A percentile compares a stretch with the other conserved stretches of the same genome.
phyloP scores from a whole-genome alignment of 805 yeast species.

The Saturnispora hagleri region DNA sequence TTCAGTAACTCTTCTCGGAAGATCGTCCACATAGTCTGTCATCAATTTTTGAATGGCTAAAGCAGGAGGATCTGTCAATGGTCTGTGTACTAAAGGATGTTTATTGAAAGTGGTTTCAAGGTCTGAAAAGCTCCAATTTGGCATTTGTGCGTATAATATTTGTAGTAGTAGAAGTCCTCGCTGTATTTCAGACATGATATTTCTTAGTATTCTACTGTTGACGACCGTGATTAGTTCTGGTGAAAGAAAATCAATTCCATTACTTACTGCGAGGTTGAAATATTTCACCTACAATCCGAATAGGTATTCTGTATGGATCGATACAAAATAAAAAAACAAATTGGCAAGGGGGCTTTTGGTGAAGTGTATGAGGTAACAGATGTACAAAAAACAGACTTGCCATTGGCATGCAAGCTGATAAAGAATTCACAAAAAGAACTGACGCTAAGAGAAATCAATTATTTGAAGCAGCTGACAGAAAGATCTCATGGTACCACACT shows the following conservation, averaged over 20 bases:
- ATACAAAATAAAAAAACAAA: constrained; percentile 14
- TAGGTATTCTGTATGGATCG: background rate
- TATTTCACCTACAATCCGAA: background rate
- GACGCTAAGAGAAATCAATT: constrained; percentile 66
- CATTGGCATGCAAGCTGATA: constrained; percentile 70
- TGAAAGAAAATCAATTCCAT: background rate
- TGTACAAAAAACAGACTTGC: constrained; percentile 39
- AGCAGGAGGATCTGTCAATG: background rate
- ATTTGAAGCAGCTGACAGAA: constrained; percentile 40
- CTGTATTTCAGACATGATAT: constrained; percentile 1
- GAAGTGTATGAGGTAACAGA: constrained; percentile 63
- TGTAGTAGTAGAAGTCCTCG: background rate
- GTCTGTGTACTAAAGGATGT: background rate
- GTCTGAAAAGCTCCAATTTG: constrained; percentile 1
- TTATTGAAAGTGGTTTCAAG: background rate
- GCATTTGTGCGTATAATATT: constrained; percentile 3
- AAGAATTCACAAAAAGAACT: constrained; percentile 64
- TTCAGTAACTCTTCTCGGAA: constrained; percentile 2
- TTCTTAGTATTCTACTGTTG: background rate
- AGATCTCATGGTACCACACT: constrained; percentile 33
- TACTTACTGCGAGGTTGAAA: background rate
- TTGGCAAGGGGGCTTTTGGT: constrained; percentile 83
- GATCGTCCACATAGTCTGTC: background rate
- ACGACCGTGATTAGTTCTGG: too few species aligned
- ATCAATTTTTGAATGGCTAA: background rate